Percentiles rank a stretch among this genome's conserved stretches.
Conservation (phyloP, 208 protist species). For the Porcisia hertigi region DNA sequence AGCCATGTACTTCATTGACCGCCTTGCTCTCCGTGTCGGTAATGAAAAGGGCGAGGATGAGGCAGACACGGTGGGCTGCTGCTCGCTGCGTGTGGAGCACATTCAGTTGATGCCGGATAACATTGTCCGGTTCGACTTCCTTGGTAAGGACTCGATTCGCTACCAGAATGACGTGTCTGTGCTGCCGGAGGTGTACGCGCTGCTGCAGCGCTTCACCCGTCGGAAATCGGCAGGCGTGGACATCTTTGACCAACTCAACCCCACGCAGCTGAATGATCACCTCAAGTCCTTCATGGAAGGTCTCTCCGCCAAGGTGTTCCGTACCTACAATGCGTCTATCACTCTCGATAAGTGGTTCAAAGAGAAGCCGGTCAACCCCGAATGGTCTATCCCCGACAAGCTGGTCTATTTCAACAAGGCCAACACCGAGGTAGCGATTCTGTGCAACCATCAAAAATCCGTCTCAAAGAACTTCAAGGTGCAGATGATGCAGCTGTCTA, state of each 20-base stretch:
- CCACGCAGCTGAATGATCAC: slow-evolving; percentile 95
- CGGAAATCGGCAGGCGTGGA: slow-evolving; percentile 81
- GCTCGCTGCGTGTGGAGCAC: slow-evolving; percentile 98
- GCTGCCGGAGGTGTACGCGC: slow-evolving; percentile 89
- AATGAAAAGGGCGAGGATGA: slow-evolving; percentile 98
- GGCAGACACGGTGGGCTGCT: slow-evolving; percentile 99
- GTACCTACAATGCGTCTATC: slow-evolving; percentile 99
- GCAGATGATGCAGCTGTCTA: slow-evolving; percentile 80
- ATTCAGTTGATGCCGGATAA: slow-evolving; percentile 78
- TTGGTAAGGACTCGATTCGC: slow-evolving; percentile 99
- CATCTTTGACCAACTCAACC: slow-evolving; percentile 95
- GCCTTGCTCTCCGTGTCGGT: slow-evolving; percentile 98
- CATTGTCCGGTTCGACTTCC: slow-evolving; percentile 96
- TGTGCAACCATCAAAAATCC: slow-evolving; percentile 99
- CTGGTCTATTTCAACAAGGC: slow-evolving; percentile 97
- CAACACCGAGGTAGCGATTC: slow-evolving; percentile 98
- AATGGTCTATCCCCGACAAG: slow-evolving; percentile 83
- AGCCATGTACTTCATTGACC: slow-evolving; percentile 99
- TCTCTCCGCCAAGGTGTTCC: slow-evolving; percentile 98
- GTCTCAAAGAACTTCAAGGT: slow-evolving; percentile 91
- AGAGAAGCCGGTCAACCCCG: slow-evolving; percentile 80
- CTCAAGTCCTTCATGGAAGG: slow-evolving; percentile 97
- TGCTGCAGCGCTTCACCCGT: slow-evolving; percentile 89
- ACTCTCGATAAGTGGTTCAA: slow-evolving; percentile 97
- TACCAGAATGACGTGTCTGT: slow-evolving; percentile 94